Evolutionary conservation across 2,329 filamentous ascomycete species (phyloP).

Genomic region (Nannizzia gypsea): DNA sequence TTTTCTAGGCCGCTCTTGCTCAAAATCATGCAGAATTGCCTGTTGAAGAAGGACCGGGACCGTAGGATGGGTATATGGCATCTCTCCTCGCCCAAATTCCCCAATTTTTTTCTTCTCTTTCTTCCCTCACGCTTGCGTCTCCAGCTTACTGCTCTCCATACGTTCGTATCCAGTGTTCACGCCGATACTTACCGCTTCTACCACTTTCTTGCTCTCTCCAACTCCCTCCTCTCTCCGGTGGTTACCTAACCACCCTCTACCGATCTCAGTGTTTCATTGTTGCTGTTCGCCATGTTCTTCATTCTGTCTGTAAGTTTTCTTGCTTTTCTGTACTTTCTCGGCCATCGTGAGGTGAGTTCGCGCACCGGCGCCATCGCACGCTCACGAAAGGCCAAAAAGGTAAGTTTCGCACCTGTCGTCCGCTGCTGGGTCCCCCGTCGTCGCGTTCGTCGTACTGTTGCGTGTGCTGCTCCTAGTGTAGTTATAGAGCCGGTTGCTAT

Average conservation of each 20-base stretch:
- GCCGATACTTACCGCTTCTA: not conserved
- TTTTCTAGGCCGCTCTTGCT: not conserved
- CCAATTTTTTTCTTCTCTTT: slow-evolving; percentile 10
- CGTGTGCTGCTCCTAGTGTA: not conserved
- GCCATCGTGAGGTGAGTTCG: not conserved
- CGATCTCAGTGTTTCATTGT: not conserved
- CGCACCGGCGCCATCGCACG: not conserved
- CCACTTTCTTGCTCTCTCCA: no score
- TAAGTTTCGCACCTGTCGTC: not conserved
- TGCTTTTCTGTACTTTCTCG: not conserved
- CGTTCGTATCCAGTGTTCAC: not conserved
- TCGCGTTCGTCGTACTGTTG: not conserved
- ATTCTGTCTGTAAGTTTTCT: not conserved
- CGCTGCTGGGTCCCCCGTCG: not conserved
- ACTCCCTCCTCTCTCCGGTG: no score
- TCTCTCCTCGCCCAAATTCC: not conserved
- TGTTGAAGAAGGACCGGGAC: slow-evolving; percentile 5
- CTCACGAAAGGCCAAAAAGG: not conserved
- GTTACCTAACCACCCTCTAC: not conserved
- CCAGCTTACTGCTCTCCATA: slow-evolving; percentile 1
- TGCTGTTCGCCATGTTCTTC: not conserved
- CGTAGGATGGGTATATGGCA: not conserved
- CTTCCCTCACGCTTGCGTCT: slow-evolving; percentile 7
- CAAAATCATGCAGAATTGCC: slow-evolving; percentile 7
- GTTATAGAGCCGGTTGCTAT: not conserved